Conservation (phyloP, 176 grass and related monocot genomes). For the Themeda triandra region DNA sequence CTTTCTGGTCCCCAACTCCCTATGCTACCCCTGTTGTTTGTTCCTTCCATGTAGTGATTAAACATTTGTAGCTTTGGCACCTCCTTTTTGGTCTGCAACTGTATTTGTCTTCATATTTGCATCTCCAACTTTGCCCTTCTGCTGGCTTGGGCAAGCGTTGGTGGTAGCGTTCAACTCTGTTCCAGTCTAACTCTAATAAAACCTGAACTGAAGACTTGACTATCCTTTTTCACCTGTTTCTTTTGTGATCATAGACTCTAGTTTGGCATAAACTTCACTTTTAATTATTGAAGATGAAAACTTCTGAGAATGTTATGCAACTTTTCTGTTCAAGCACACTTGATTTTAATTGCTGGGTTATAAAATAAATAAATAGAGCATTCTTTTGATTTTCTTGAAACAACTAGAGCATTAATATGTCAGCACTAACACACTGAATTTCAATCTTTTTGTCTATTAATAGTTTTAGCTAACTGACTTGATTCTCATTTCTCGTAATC, state of each 20-base stretch:
- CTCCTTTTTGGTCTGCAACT: background rate
- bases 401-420: conserved; percentile 20
- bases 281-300: conserved; percentile 6
- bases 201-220: background rate
- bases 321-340: background rate
- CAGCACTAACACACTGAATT: conserved; percentile 5
- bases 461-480: conserved; percentile 11
- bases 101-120: conserved; percentile 16
- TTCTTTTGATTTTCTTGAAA: background rate
- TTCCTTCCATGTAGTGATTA: background rate
- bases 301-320: background rate
- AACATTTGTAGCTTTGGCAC: conserved; percentile 18
- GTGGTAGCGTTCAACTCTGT: conserved; percentile 5
- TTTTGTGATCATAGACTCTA: background rate
- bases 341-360: too few relatives aligned
- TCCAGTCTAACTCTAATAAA: background rate
- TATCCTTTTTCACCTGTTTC: background rate
- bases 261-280: conserved; percentile 7
- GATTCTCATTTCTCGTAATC: conserved; percentile 12
- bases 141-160: background rate
- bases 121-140: background rate
- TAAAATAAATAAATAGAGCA: too few relatives aligned
- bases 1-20: background rate
- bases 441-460: conserved; percentile 12
- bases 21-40: background rate